These are phyloP conservation scores for Tremella fuciformis DNA, from an alignment of 768 basidiomycete species.

Conservation along the genomic window DNA sequence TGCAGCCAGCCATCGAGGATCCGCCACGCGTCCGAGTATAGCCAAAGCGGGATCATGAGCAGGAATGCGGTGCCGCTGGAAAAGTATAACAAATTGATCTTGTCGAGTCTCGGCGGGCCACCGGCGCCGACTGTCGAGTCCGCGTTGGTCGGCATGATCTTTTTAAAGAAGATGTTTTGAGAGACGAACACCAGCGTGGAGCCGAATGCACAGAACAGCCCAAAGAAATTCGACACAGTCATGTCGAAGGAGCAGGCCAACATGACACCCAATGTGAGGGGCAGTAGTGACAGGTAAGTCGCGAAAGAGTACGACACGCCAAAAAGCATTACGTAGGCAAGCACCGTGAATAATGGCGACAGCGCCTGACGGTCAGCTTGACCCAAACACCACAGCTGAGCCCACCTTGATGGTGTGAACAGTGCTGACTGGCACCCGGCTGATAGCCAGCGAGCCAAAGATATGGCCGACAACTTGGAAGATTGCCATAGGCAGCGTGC, in stretches of 20 bases:
- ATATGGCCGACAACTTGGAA: slow-evolving; percentile 99
- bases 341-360: slow-evolving; percentile 94
- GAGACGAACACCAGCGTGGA: slow-evolving; percentile 95
- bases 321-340: slow-evolving; percentile 89
- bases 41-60: slow-evolving; percentile 94
- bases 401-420: slow-evolving; percentile 98
- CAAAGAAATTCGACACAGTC: slow-evolving; percentile 76
- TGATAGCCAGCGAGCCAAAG: slow-evolving; percentile 95
- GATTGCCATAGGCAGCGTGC: slow-evolving; percentile 88
- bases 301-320: slow-evolving; percentile 86
- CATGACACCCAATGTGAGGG: slow-evolving; percentile 95
- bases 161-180: slow-evolving; percentile 99
- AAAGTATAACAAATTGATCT: slow-evolving; percentile 91
- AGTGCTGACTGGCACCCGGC: slow-evolving; percentile 91
- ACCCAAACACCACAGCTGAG: slow-evolving; percentile 7
- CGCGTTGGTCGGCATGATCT: slow-evolving; percentile 72
- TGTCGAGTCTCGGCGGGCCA: slow-evolving; percentile 72
- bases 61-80: slow-evolving; percentile 91
- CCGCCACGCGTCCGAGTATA: slow-evolving; percentile 76
- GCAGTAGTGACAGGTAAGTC: slow-evolving; percentile 91
- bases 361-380: slow-evolving; percentile 66
- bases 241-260: slow-evolving; percentile 91
- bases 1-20: slow-evolving; percentile 57
- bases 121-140: slow-evolving; percentile 25
- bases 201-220: slow-evolving; percentile 92